These are phyloP conservation scores for Penicillium sclerotiorum DNA, from an alignment of 2,329 filamentous ascomycete genomes.

Conservation along the genomic window DNA sequence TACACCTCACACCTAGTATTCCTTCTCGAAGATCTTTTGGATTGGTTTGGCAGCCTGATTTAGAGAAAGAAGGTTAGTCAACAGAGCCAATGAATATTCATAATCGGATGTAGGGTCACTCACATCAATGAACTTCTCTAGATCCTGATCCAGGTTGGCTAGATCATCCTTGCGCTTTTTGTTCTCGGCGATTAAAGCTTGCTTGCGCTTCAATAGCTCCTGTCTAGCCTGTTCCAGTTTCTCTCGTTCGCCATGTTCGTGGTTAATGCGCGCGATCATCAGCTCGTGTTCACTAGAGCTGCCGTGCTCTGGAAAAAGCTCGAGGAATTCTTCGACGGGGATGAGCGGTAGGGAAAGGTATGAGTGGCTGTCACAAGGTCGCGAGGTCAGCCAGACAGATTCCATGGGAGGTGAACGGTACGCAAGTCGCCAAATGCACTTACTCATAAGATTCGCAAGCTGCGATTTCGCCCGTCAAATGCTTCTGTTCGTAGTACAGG, in stretches of 20 bases:
- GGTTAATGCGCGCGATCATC: constrained; percentile 87
- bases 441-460: constrained; percentile 92
- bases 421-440: constrained; percentile 39
- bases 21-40: constrained; percentile 81
- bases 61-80: constrained; percentile 9
- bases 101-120: constrained; percentile 41
- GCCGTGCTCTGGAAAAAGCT: constrained; percentile 72
- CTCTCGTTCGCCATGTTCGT: constrained; percentile 83
- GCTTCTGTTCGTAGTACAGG: constrained; percentile 91
- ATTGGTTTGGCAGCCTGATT: constrained; percentile 85
- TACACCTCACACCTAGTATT: constrained; percentile 41
- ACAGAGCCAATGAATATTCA: background rate
- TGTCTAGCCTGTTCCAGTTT: constrained; percentile 82
- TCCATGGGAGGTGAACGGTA: background rate
- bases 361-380: constrained; percentile 59
- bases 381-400: background rate
- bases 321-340: constrained; percentile 78
- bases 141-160: constrained; percentile 83
- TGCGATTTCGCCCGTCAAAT: constrained; percentile 84
- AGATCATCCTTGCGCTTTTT: constrained; percentile 93
- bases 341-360: constrained; percentile 85
- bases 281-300: constrained; percentile 74
- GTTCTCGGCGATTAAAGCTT: constrained; percentile 72
- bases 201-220: constrained; percentile 72
- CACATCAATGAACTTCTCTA: constrained; percentile 92